Evolutionary conservation across 2,329 filamentous ascomycete genomes (phyloP), one percentile per base, ranked within the genome.

Genomic region (Ophiocordyceps polyrhachis-furcata): DNA sequence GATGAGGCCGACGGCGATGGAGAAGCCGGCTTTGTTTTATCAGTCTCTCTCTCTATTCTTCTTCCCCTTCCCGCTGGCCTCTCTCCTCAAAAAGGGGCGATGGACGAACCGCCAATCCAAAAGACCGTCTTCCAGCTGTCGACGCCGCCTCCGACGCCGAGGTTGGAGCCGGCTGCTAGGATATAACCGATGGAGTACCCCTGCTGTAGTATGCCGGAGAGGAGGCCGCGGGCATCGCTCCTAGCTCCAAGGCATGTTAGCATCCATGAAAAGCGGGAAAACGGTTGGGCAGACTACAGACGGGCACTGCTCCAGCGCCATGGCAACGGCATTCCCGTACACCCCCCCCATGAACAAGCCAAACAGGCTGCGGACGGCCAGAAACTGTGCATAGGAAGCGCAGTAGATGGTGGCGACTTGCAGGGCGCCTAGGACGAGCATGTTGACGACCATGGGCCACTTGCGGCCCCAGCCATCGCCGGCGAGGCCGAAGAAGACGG

Each of bases 101-200:
- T 23, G 21, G 48, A 28, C 48, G 35, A 58, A 63, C 63, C 66
- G 49, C 66, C 82, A 48, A 81, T 73, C 79, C 79, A 87, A 58
- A 83, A 85, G 41, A 85, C 74, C 0, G 68, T 81, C 65, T 85
- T 87, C 81, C 81, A 88, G 40, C 70, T 73, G 2, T 81, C 67
- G 1, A 64, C 65, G 4, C 53, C 64, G 12, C 72, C 79, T 29
- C 82, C 81, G 15, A 87, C 79, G 43, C 79, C 81, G 38, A 87
- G 73, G 51, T 83, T 87, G 53, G 75, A 76, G 54, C 77, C 81
- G 3, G 83, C 83, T 6, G 84, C 84, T 49, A 86, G 69, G 38
- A 91, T 76, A 55, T 89, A 89, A 29, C 84, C 84, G 50, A 87
- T 72, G 0, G 81, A 81, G 57, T 87, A 88, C 2, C 84, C 85